Evolutionary conservation across 805 yeast genomes (phyloP).

Genomic region (Teunomyces kruisii): DNA sequence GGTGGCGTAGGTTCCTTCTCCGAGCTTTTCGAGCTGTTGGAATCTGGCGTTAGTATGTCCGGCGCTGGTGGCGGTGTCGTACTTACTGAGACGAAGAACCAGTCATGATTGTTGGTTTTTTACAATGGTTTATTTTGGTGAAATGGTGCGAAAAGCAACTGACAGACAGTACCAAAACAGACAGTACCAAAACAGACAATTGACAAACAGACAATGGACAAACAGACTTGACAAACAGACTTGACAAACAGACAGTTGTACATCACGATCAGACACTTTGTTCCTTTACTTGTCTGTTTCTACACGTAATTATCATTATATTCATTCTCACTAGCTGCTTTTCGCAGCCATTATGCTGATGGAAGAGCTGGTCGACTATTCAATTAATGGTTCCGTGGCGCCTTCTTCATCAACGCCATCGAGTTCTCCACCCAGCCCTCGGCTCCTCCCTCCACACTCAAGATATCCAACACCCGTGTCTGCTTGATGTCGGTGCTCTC

Average conservation of each 20-base stretch:
- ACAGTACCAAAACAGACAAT: too few species aligned
- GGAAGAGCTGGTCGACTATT: background rate
- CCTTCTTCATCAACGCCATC: slow-evolving; percentile 64
- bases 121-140: background rate
- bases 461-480: slow-evolving; percentile 53
- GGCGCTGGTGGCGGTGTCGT: slow-evolving; percentile 1
- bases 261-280: too few species aligned
- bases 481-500: slow-evolving; percentile 33
- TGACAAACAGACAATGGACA: too few species aligned
- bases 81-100: slow-evolving; percentile 48
- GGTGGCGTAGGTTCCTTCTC: slow-evolving; percentile 98
- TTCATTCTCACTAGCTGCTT: background rate
- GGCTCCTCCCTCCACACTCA: slow-evolving; percentile 83
- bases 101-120: slow-evolving; percentile 23
- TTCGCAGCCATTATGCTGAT: background rate
- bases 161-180: too few species aligned
- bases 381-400: slow-evolving; percentile 67
- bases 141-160: too few species aligned
- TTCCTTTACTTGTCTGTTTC: too few species aligned
- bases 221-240: too few species aligned
- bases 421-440: slow-evolving; percentile 87
- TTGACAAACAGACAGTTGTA: too few species aligned
- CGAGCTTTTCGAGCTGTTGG: slow-evolving; percentile 74
- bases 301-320: too few species aligned
- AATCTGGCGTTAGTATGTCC: slow-evolving; percentile 23